Evolutionary conservation across 805 yeast species (phyloP), one percentile per base, ranked within the genome.

Genomic region (Nakazawaea wyomingensis): DNA sequence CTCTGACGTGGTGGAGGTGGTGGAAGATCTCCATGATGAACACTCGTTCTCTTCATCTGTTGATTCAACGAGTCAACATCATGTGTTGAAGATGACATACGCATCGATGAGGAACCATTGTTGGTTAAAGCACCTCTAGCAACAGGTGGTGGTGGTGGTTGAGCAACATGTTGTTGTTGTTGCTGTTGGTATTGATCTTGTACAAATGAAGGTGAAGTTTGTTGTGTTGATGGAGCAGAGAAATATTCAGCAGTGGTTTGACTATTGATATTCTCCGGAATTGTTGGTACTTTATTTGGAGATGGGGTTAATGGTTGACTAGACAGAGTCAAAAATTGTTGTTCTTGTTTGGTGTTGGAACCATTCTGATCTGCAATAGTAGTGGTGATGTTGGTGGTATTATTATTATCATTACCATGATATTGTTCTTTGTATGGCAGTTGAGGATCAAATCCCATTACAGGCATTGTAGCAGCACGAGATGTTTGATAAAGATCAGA

Each of bases 1-100:
- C 72, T 59, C 41, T 58, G 61, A 52, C 66, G 60, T 1, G 64
- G 45, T 43, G 65, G 66, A 19, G 61, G 66, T 19, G 64, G 68
- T 19, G 65, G 66, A 39, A 41, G 10, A 3, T 20, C 37, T n/a
- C 37, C 45, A 17, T 44, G 46, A 18, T 26, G 30, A 5, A 20
- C 19, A 34, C 33, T 22, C 11, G 32, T 39, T 8, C 37, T 20
- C 20, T 39, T 39, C n/a, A 16, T 14, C 11, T 34, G 49, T 45
- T 34, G 35, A 20, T 21, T 28, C n/a, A 28, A 21, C 14, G 32
- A 29, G 16, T 29, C 32, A n/a, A 29, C 32, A 6, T 29, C 32
- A n/a, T 14, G 8, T 11, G 32, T 29, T 7, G 32, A 29, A 11
- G 8, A 14, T 13, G 11, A 14, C 7, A n/a, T 10, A 29, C 32